Base-by-base conservation (phyloP, 345 rosid genomes). In the Linum lewisii region DNA sequence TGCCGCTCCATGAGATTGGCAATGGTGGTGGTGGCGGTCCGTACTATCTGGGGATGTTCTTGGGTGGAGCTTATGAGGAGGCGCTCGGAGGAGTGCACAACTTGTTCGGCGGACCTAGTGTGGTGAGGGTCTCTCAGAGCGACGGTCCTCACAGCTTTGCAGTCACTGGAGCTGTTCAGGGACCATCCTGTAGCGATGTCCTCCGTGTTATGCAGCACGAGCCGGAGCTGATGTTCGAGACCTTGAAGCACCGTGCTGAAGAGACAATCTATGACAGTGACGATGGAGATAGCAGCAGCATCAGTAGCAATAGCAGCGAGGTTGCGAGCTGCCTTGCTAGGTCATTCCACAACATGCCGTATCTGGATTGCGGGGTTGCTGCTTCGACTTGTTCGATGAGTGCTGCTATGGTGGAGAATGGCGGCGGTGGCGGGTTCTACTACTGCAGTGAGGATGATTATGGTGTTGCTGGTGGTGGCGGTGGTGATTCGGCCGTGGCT, bases 11-110 rank as follows among this genome's bases (percentile, higher is more conserved):
- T 62, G 92, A 87, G 65, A 66, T 93, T 20, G 82, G 76, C 0
- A 77, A 72, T 14, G 62, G 52, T 15, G 57, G 54, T n/a, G 63
- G 73, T 15, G 51, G 59, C 24, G 78, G 77, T 18, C n/a, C 62
- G 55, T 94, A 94, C 75, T 87, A 60, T 64, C 49, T 94, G 84
- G 99, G 99, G 63, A 94, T 94, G 99, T 94, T 94, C 60, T 76
- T 94, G 69, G 97, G 95, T 18, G 99, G 99, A 69, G 99, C 99
- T 67, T 94, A 94, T 25, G 90, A 94, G 79, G 97, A 94, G 79
- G 99, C 97, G 42, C 83, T 94, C 56, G 99, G 99, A 47, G 99
- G 99, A 66, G 64, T 85, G 24, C 99, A 94, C 77, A 94, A 94
- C 80, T 62, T 94, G 71, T 94, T 90, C 25, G 95, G 99, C 3